phyloP scores from a whole-genome alignment of 768 basidiomycete species.

The Psilocybe sp. region DNA sequence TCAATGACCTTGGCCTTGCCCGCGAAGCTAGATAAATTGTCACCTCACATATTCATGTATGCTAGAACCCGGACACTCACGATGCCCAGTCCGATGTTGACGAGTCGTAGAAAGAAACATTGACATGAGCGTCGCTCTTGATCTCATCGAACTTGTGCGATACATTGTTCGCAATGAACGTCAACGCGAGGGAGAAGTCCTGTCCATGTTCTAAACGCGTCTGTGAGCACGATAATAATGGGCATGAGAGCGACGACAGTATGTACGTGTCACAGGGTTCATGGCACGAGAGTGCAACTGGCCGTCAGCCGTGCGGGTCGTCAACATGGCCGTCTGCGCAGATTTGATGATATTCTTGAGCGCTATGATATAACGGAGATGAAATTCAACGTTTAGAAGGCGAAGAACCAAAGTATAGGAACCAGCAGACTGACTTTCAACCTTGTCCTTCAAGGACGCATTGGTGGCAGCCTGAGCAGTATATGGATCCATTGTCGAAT shows the following conservation, averaged over 20 bases:
- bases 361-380: constrained; percentile 29
- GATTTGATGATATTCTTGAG: constrained; percentile 63
- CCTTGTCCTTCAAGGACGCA: constrained; percentile 61
- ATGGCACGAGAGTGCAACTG: constrained; percentile 80
- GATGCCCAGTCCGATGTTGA: constrained; percentile 75
- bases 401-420: not conserved
- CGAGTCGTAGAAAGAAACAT: constrained; percentile 74
- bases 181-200: constrained; percentile 36
- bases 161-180: constrained; percentile 73
- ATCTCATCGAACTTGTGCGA: constrained; percentile 78
- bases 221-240: too few species aligned
- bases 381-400: not conserved
- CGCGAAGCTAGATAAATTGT: constrained; percentile 46
- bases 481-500: constrained; percentile 56
- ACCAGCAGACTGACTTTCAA: constrained; percentile 42
- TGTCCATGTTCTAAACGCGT: too few species aligned
- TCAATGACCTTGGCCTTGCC: constrained; percentile 67
- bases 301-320: constrained; percentile 66
- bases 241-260: not conserved
- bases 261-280: constrained; percentile 66
- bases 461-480: constrained; percentile 59
- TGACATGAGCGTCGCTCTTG: constrained; percentile 71
- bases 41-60: not conserved
- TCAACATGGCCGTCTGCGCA: constrained; percentile 73
- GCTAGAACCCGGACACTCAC: constrained; percentile 24